Evolutionary conservation across 345 rosid species (phyloP), one percentile per base, ranked within the genome.

Genomic region (Raphanus sativus): DNA sequence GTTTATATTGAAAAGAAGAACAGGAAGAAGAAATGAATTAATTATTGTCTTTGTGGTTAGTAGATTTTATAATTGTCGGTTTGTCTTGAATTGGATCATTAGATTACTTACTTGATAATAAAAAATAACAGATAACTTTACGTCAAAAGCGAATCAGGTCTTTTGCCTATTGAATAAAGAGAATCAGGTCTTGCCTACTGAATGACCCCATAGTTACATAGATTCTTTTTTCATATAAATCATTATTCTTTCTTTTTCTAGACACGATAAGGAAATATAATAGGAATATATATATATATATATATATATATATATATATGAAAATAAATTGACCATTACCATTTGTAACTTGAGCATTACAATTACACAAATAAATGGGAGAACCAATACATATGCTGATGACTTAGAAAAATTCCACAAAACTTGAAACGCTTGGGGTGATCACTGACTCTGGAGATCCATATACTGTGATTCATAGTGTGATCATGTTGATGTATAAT

Each of bases 401-500:
- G 30, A 28, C 30, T 28, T 28, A 28, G 21, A 28, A 28, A 28
- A 28, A 28, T 28, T 28, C 30, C 30, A 28, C 30, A 28, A 28
- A 28, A 28, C 29, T 28, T 28, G 29, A 28, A 28, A 28, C 29
- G 29, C 29, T 28, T 28, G 29, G 29, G 29, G 29, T 62, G 73
- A 76, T 69, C 50, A 73, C 55, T 16, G 63, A 42, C 62, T 40
- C 65, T 65, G 62, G 45, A 67, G 77, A 72, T 71, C 56, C 7
- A 65, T 13, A 30, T 34, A 62, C 40, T 30, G 34, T 62, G 38
- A 62, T 62, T 62, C 66, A 62, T 67, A 24, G 48, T 78, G 77
- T 78, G 77, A 73, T 65, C 77, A 65, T 26, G 70, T 21, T 66
- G 52, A 67, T 78, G 77, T 73, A 34, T 79, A 73, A 34, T 78